Evolutionary conservation across 2,329 filamentous ascomycete genomes (phyloP).

Genomic region (Hypoxylon sp.): DNA sequence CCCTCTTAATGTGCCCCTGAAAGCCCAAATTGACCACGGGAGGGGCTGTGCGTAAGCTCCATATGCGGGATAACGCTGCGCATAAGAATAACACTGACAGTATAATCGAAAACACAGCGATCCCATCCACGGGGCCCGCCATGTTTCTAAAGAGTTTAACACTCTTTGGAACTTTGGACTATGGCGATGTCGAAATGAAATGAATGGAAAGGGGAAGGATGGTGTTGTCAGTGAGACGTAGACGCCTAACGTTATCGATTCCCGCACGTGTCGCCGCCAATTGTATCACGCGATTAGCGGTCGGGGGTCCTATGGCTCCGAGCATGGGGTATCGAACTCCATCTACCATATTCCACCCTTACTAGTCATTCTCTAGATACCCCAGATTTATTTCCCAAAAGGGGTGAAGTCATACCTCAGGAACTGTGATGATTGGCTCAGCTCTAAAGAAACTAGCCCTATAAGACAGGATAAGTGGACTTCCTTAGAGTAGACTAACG

Average conservation of each 20-base stretch:
- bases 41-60: slow-evolving; percentile 15
- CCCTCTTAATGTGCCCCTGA: slow-evolving; percentile 31
- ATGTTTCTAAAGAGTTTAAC: slow-evolving; percentile 13
- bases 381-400: slow-evolving; percentile 21
- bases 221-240: slow-evolving; percentile 16
- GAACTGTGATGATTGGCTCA: slow-evolving; percentile 25
- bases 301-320: background rate
- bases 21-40: slow-evolving; percentile 21
- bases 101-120: slow-evolving; percentile 23
- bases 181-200: background rate
- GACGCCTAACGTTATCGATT: slow-evolving; percentile 6
- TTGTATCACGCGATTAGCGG: slow-evolving; percentile 17
- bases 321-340: slow-evolving; percentile 13
- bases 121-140: slow-evolving; percentile 13
- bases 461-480: slow-evolving; percentile 13
- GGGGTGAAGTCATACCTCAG: background rate
- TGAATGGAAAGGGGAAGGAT: background rate
- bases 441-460: slow-evolving; percentile 1
- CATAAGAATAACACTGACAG: slow-evolving; percentile 28
- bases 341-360: slow-evolving; percentile 2
- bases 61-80: slow-evolving; percentile 16
- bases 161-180: background rate
- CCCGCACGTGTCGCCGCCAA: slow-evolving; percentile 11
- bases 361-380: background rate
- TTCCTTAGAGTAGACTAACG: background rate